Conservation (phyloP, 768 basidiomycete genomes). For the Mycena latifolia region DNA sequence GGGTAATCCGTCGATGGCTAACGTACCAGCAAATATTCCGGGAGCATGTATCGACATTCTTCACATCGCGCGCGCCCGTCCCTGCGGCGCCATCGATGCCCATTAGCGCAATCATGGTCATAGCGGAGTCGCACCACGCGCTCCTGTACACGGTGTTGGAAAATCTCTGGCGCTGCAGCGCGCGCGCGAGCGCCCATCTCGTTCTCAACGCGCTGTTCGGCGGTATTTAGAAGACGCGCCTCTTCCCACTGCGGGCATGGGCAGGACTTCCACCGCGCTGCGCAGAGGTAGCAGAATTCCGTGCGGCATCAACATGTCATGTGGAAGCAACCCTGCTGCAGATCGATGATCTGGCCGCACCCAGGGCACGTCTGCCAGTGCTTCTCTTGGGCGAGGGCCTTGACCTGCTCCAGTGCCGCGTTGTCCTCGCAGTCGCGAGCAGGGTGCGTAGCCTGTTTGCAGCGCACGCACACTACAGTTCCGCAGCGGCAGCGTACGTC, state of each 20-base stretch:
- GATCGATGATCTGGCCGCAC: conserved; percentile 68
- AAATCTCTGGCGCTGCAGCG: conserved; percentile 44
- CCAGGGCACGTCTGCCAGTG: conserved; percentile 76
- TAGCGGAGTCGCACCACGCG: conserved; percentile 54
- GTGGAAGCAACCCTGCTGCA: conserved; percentile 70
- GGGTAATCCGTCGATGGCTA: background rate
- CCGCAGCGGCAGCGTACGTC: conserved; percentile 57
- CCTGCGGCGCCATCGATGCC: conserved; percentile 58
- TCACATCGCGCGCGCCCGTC: conserved; percentile 61
- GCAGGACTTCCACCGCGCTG: conserved; percentile 72
- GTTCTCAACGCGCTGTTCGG: conserved; percentile 59
- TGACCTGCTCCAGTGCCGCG: conserved; percentile 54
- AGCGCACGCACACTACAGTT: conserved; percentile 56
- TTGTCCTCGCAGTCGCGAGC: conserved; percentile 56
- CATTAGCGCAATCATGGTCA: conserved; percentile 65
- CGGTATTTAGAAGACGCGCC: conserved; percentile 50
- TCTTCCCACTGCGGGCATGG: conserved; percentile 77
- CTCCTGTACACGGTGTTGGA: conserved; percentile 46
- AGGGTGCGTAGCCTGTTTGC: conserved; percentile 62
- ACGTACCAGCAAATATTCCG: conserved; percentile 64
- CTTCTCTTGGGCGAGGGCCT: conserved; percentile 56
- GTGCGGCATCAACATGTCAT: conserved; percentile 71
- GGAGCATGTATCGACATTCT: conserved; percentile 55
- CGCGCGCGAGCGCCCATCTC: conserved; percentile 47
- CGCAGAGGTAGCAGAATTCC: conserved; percentile 78